Base-by-base conservation (phyloP, 2,329 filamentous ascomycete species). In the Colletotrichum falcatum region DNA sequence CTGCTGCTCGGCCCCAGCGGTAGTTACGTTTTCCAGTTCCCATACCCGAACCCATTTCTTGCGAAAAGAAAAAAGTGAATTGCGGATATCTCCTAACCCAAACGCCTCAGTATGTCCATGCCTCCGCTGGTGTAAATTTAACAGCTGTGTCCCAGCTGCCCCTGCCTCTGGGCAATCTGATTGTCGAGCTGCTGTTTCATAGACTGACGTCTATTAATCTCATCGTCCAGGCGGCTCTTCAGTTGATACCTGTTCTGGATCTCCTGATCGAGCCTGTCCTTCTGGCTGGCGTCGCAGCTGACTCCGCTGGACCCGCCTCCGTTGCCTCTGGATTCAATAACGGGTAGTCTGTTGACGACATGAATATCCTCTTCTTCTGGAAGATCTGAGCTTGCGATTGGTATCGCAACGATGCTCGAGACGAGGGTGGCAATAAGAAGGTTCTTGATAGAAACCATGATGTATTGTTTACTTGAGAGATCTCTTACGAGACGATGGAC, bases 221-320 rank as follows among this genome's bases (percentile, higher is more conserved):
- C 67, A 3, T 63, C 71, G 60, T 74, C 74, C 7, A 61, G 62
- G 54, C 73, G 72, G n/a, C 78, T 77, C 62, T 77, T 79, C 20
- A 65, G 46, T 46, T 66, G 71, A 20, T 61, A 37, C 63, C 75
- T 72, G 64, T 77, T 77, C 62, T 74, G 74, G 48, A 81, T 80
- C 73, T 78, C 79, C 51, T 75, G 73, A 26, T 73, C 73, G 54
- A 70, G 58, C 1, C 64, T 60, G 5, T 33, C 7, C 46, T 67
- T 70, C 8, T 46, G 37, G 12, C 12, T 20, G 5, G 8, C 37
- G 37, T 58, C 64, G 53, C 58, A 68, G 28, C 30, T 60, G 1
- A 20, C 56, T 3, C 44, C 55, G 28, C 30, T 18, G 39, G 0
- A 16, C 7, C 42, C 20, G 58, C 39, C 39, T 6, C 39, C 39